Base-by-base conservation (phyloP, 2,329 filamentous ascomycete genomes). In the Ceratocystis albifundus region DNA sequence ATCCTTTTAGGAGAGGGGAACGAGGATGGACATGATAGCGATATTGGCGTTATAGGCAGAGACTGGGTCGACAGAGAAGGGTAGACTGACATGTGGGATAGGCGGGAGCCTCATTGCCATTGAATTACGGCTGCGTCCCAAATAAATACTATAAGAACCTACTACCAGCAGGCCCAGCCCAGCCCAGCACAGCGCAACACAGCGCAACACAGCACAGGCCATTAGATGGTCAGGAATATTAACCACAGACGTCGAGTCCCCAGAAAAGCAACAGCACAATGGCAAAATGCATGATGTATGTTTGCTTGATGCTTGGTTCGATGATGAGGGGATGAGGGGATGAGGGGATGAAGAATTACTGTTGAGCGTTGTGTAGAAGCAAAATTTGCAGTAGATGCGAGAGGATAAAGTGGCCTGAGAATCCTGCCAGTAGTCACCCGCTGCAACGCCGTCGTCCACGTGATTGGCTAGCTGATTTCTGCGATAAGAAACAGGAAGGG, bases 241-340 rank as follows among this genome's bases (percentile, higher is more conserved):
- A 30, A 57, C 53, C 53, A 57, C 53, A 57, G 53, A 32, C 28
- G 28, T 32, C 10, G 53, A 17, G 53, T 57, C 53, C 53, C 53
- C 53, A 57, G 53, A 57, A 57, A 57, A 57, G 53, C 53, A 57
- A 32, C 53, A n/a, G 22, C 25, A 57, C 28, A 57, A 17, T 53
- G 48, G 15, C 22, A 15, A 57, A 57, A 57, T 57, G 53, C 10
- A 28, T 57, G 53, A 32, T 57, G 22, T 36, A 12, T 28, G 53
- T 17, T 57, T 57, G 28, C 53, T 57, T 32, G 28, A 57, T 57
- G 53, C 53, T 32, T 57, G 28, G 4, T 17, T 57, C 15, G 12
- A 30, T 32, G 28, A 57, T 57, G 53, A 50, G 20, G 17, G 46
- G 15, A 50, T 50, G 30, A 8, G 53, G n/a, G n/a, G 28, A 57